These are phyloP conservation scores for Phellopilus nigrolimitatus DNA, from an alignment of 1,284 basidiomycete genomes.

Conservation along the genomic window DNA sequence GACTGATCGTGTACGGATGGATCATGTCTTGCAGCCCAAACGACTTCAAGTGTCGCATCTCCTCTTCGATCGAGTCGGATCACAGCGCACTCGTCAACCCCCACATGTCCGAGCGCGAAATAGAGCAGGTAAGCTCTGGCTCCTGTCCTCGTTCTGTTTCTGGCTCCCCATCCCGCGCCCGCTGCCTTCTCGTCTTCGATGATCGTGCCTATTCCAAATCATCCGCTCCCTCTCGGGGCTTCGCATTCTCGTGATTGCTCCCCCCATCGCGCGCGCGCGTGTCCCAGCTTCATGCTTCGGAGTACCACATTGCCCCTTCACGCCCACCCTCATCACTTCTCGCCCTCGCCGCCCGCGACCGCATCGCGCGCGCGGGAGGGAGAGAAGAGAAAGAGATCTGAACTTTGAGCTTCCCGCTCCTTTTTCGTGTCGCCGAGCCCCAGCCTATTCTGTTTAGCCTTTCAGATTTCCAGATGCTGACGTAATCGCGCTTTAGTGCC, in stretches of 20 bases:
- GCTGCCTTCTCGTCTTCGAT: no score
- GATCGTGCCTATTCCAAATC: no score
- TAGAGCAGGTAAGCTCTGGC: constrained; percentile 55
- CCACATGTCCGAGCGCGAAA: constrained; percentile 35
- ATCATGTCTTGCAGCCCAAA: constrained; percentile 41
- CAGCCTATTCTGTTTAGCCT: not conserved
- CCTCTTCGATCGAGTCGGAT: constrained; percentile 58
- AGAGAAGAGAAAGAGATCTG: no score
- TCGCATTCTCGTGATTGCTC: not conserved
- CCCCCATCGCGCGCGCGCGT: not conserved
- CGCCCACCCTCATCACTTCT: constrained; percentile 1
- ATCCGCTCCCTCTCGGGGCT: not conserved
- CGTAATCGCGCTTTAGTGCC: constrained; percentile 43
- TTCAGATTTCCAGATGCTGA: no score
- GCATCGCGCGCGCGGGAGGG: no score
- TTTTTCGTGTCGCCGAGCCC: not conserved
- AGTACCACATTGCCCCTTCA: no score
- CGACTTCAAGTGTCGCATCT: constrained; percentile 49
- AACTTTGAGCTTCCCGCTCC: not conserved
- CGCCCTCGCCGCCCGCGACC: not conserved
- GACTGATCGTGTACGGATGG: no score
- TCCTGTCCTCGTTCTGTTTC: constrained; percentile 8
- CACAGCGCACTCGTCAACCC: constrained; percentile 60
- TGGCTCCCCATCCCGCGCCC: constrained; percentile 2
- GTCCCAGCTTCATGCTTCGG: no score